A percentile compares a stretch with the other conserved stretches of the same genome.
Evolutionary conservation across 495 filamentous ascomycete genomes (phyloP).

Genomic region (Trichoderma reesei): DNA sequence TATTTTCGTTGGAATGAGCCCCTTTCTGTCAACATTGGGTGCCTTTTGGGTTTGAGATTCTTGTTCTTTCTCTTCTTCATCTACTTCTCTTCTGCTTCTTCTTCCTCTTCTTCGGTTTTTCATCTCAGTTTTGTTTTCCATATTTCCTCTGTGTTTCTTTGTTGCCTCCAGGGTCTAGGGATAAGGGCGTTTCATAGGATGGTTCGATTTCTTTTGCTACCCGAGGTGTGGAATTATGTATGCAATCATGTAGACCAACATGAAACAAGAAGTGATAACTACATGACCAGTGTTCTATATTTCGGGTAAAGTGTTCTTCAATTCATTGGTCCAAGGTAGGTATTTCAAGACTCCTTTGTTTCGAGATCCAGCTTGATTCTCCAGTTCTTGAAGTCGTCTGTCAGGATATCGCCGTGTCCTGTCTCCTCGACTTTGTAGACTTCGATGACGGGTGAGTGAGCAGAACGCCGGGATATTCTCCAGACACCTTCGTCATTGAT

Average conservation of each 20-base stretch:
- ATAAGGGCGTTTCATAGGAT: background rate
- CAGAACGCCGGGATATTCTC: constrained; percentile 60
- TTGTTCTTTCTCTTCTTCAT: background rate
- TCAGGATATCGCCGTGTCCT: constrained; percentile 69
- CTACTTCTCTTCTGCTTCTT: background rate
- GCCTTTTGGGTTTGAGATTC: background rate
- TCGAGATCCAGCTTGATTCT: constrained; percentile 40
- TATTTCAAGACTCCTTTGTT: background rate
- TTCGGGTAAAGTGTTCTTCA: no score
- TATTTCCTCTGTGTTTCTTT: background rate
- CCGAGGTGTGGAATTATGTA: background rate
- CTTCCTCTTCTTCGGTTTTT: background rate
- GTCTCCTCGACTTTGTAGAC: constrained; percentile 61
- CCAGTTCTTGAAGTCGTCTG: constrained; percentile 66
- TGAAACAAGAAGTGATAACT: no score
- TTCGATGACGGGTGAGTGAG: constrained; percentile 51
- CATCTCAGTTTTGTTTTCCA: background rate
- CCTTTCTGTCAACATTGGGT: background rate
- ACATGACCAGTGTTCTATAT: no score
- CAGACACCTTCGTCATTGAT: constrained; percentile 69
- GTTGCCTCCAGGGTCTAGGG: background rate
- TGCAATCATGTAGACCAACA: no score
- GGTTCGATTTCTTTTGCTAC: background rate
- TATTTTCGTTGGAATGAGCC: background rate
- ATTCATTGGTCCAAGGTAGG: no score